Conservation (phyloP, 768 basidiomycete species). For the Lactarius quietus region DNA sequence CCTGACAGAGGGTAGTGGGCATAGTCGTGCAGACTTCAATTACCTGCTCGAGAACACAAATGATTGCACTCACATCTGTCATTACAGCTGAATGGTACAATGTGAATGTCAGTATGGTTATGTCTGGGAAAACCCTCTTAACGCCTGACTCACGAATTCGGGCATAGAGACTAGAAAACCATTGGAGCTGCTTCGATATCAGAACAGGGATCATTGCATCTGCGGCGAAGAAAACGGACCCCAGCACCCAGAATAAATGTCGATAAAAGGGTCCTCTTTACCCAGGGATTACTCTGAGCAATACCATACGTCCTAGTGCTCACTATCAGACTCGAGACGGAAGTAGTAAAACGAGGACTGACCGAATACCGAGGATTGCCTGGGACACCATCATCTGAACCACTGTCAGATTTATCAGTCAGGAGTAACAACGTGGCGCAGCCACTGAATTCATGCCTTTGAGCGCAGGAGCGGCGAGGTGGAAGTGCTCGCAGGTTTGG, state of each 20-base stretch:
- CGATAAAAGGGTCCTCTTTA: conserved; percentile 39
- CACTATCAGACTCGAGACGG: neutral
- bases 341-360: conserved; percentile 15
- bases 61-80: neutral
- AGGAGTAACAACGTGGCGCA: neutral
- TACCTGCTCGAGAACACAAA: neutral
- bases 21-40: neutral
- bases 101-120: conserved; percentile 21
- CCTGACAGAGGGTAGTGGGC: conserved; percentile 29
- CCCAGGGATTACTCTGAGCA: conserved; percentile 41
- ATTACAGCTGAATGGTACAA: conserved; percentile 18
- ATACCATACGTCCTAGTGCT: conserved; percentile 52
- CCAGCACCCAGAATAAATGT: conserved; percentile 41
- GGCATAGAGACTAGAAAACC: conserved; percentile 50
- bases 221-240: conserved; percentile 36
- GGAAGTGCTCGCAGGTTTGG: conserved; percentile 46
- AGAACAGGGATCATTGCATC: conserved; percentile 20
- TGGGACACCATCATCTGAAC: conserved; percentile 66
- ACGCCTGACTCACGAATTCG: conserved; percentile 43
- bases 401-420: conserved; percentile 36
- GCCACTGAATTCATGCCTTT: conserved; percentile 46
- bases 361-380: conserved; percentile 60
- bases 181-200: conserved; percentile 42
- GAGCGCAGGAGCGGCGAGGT: conserved; percentile 51
- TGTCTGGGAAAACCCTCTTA: neutral